These are phyloP conservation scores for Salvia splendens DNA, from an alignment of 257 asterid species.

Conservation along the genomic window DNA sequence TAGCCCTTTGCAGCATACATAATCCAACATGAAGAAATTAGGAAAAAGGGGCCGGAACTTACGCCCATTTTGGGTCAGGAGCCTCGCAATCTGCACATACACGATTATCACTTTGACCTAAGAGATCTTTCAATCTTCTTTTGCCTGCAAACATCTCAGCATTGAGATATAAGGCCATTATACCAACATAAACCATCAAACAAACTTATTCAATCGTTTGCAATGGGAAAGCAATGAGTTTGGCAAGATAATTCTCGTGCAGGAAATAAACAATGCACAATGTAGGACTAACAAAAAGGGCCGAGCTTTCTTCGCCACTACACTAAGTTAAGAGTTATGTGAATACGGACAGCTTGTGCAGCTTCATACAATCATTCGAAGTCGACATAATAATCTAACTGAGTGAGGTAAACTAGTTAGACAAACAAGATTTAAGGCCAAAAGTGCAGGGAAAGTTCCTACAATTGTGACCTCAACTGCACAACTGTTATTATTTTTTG, in stretches of 20 bases:
- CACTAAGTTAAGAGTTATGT: neutral
- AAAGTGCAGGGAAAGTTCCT: neutral
- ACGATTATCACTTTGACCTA: constrained; percentile 70
- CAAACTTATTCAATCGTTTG: neutral
- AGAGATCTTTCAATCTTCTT: constrained; percentile 80
- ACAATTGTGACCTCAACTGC: neutral
- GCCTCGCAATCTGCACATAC: constrained; percentile 93
- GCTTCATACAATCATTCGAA: neutral
- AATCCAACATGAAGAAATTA: constrained; percentile 10
- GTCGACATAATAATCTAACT: neutral
- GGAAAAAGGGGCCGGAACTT: constrained; percentile 43
- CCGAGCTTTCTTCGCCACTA: neutral
- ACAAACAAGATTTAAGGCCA: neutral
- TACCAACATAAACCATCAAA: constrained; percentile 18
- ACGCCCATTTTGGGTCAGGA: constrained; percentile 99
- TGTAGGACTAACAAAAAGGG: too few relatives aligned
- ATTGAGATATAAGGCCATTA: constrained; percentile 4
- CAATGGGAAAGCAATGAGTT: neutral
- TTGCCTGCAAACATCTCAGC: constrained; percentile 52
- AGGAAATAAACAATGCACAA: neutral
- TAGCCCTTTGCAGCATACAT: neutral
- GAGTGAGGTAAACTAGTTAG: neutral
- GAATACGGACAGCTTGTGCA: neutral
- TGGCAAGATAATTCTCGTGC: neutral
- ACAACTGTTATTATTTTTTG: neutral